phyloP scores from a whole-genome alignment of 495 filamentous ascomycete species.

The Penicillium coprophilum region DNA sequence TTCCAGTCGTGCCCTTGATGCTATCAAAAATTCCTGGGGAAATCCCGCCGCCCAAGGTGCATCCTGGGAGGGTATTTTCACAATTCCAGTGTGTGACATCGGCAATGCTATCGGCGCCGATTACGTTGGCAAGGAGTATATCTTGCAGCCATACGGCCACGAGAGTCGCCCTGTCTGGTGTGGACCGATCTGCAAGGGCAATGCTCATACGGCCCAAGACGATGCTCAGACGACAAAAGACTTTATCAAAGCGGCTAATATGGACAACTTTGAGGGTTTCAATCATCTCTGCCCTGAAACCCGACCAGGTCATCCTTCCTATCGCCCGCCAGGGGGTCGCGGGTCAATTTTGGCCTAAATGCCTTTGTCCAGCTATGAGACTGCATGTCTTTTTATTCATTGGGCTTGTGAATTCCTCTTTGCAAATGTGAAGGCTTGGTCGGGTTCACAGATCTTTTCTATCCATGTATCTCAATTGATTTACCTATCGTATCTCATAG shows the following conservation, averaged over 20 bases:
- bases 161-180: slow-evolving; percentile 30
- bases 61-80: slow-evolving; percentile 32
- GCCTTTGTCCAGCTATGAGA: no score
- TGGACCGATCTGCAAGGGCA: slow-evolving; percentile 25
- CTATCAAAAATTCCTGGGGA: slow-evolving; percentile 19
- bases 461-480: no score
- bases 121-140: slow-evolving; percentile 21
- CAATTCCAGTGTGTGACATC: slow-evolving; percentile 32
- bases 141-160: slow-evolving; percentile 27
- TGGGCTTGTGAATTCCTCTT: no score
- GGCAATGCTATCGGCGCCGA: slow-evolving; percentile 13
- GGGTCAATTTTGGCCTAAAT: no score
- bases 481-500: no score
- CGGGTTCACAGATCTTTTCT: no score
- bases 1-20: slow-evolving; percentile 16
- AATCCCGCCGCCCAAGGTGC: slow-evolving; percentile 25
- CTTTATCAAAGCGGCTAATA: slow-evolving; percentile 26
- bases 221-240: slow-evolving; percentile 19
- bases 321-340: no score
- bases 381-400: no score
- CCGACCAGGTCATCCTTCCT: no score
- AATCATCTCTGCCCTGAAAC: slow-evolving; percentile 26
- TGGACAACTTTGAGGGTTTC: slow-evolving; percentile 24
- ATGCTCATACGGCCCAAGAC: slow-evolving; percentile 17
- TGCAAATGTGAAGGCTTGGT: no score